Percentiles rank a stretch among this genome's conserved stretches.
phyloP scores from a whole-genome alignment of 805 yeast genomes.

The Candida manassasensis region DNA sequence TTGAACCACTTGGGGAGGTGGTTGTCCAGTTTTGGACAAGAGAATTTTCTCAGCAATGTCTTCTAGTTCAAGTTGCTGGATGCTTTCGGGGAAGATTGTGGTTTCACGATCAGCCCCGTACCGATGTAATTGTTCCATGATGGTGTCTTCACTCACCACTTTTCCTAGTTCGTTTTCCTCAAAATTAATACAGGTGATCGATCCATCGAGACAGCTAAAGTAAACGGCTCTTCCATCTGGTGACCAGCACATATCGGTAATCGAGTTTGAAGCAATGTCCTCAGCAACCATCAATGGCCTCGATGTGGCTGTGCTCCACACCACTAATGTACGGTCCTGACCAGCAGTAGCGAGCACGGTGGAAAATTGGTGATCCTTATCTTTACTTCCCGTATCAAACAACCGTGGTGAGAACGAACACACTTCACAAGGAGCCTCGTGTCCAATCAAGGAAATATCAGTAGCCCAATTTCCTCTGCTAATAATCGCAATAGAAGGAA shows the following conservation, averaged over 20 bases:
- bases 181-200: slow-evolving; percentile 64
- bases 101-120: slow-evolving; percentile 88
- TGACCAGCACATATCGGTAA: slow-evolving; percentile 88
- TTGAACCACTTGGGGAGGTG: background rate
- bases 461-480: slow-evolving; percentile 79
- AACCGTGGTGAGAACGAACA: slow-evolving; percentile 69
- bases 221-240: slow-evolving; percentile 74
- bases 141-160: slow-evolving; percentile 57
- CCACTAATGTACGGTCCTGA: slow-evolving; percentile 81
- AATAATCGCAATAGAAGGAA: slow-evolving; percentile 66
- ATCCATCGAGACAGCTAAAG: slow-evolving; percentile 79
- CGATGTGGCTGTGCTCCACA: slow-evolving; percentile 79
- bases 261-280: slow-evolving; percentile 69
- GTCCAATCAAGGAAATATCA: slow-evolving; percentile 72
- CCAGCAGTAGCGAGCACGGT: slow-evolving; percentile 94
- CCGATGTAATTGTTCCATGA: slow-evolving; percentile 65
- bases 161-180: slow-evolving; percentile 60
- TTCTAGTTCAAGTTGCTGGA: slow-evolving; percentile 71
- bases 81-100: slow-evolving; percentile 80
- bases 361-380: slow-evolving; percentile 37
- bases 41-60: slow-evolving; percentile 43
- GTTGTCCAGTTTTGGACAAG: background rate
- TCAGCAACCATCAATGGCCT: slow-evolving; percentile 77
- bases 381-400: slow-evolving; percentile 36
- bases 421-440: slow-evolving; percentile 82